Evolutionary conservation across 768 basidiomycete species (phyloP), one percentile per base, ranked within the genome.

Genomic region (Kwoniella pini): DNA sequence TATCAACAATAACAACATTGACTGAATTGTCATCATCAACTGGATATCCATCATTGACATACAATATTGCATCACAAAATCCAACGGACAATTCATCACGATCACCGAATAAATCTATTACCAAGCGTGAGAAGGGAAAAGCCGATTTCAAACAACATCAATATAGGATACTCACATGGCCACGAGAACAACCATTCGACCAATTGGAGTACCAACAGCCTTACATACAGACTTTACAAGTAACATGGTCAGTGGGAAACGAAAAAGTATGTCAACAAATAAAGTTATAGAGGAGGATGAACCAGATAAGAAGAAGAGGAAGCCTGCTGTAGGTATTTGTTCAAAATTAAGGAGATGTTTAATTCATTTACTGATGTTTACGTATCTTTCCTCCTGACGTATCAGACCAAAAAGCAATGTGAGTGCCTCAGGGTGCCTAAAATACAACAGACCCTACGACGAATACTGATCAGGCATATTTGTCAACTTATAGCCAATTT

Each of bases 391-490:
- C 30, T 26, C 5, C 21, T 49, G 21, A 38, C 33, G 33, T 33
- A n/a, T n/a, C n/a, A 69, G 67, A 45, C 50, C 11, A 69, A 69
- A 51, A 63, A 63, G 31, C 58, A 61, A 52, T 46, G 68, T 69
- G 27, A 50, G 67, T 60, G 12, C 28, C 28, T 49, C 27, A 11
- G 19, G 6, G 7, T 13, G 11, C 40, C 7, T 42, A 6, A 17
- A 5, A 42, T 42, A 13, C 40, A 42, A n/a, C 19, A 42, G 13
- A 31, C 15, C 33, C 33, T 5, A 42, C 11, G 12, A 21, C 40
- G 21, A 28, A 21, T 17, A 10, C 13, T 38, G 21, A 15, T 36
- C 6, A 19, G 6, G 40, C 19, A 19, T 36, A 27, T 17, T 21
- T n/a, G 4, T 24, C n/a, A 21, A 5, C 13, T 26, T 4, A 26